These are phyloP conservation scores for Sugiyamaella sp. DNA, from an alignment of 1,139 yeast genomes.

Conservation along the genomic window DNA sequence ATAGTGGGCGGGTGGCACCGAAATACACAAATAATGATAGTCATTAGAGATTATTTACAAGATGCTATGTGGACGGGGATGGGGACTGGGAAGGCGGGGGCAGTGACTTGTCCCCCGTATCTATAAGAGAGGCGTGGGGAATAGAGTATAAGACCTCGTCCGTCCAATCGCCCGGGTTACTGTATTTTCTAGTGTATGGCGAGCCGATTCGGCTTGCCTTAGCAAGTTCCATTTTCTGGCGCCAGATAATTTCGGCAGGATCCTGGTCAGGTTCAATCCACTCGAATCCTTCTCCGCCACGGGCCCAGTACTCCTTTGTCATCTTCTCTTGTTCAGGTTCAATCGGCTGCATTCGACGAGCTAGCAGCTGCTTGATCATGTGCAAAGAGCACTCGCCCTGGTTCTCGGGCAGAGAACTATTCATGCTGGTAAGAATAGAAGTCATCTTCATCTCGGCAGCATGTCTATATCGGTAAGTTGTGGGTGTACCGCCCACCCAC, in stretches of 20 bases:
- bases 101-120: constrained; percentile 26
- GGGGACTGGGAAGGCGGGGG: constrained; percentile 20
- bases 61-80: background rate
- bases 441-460: constrained; percentile 72
- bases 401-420: constrained; percentile 47
- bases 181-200: constrained; percentile 28
- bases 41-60: constrained; percentile 12
- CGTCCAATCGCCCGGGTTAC: constrained; percentile 32
- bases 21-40: too few species aligned
- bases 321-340: constrained; percentile 82
- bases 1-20: too few species aligned
- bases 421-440: constrained; percentile 66
- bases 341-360: constrained; percentile 47
- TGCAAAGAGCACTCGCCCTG: constrained; percentile 43
- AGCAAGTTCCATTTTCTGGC: constrained; percentile 38
- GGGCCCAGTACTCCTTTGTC: constrained; percentile 76
- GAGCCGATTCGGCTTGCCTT: constrained; percentile 33
- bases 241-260: constrained; percentile 70
- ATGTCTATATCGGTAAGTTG: constrained; percentile 65
- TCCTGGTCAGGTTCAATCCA: constrained; percentile 85
- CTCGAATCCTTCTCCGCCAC: constrained; percentile 75
- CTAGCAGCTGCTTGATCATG: constrained; percentile 37
- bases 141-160: constrained; percentile 34
- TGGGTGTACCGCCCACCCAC: constrained; percentile 69
- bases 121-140: constrained; percentile 39